Evolutionary conservation across 306 rosid species (phyloP).

Genomic region (Gastrolobium villosum): DNA sequence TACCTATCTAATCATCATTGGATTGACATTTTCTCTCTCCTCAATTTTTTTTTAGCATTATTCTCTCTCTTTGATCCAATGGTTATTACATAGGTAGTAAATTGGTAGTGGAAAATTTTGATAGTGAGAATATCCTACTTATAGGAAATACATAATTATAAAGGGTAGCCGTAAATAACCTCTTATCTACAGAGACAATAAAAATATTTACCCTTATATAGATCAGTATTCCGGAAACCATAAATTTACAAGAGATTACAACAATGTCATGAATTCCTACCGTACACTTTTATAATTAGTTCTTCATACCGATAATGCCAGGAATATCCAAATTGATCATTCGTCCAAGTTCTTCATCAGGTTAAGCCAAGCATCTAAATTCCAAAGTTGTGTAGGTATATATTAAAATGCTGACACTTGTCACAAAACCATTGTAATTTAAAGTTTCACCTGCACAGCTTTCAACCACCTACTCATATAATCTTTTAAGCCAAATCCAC

Average conservation of each 20-base stretch:
- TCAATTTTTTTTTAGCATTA: too few species aligned
- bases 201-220: neutral
- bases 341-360: neutral
- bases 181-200: too few species aligned
- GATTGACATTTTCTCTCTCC: too few species aligned
- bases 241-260: constrained; percentile 32
- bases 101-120: too few species aligned
- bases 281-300: constrained; percentile 16
- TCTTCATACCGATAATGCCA: constrained; percentile 20
- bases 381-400: neutral
- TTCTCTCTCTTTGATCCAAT: too few species aligned
- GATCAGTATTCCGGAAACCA: neutral
- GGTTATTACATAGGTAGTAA: too few species aligned
- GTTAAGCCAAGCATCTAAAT: constrained; percentile 8
- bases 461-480: constrained; percentile 55
- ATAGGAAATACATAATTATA: too few species aligned
- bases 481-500: constrained; percentile 65
- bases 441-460: constrained; percentile 44
- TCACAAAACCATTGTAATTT: constrained; percentile 21
- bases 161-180: too few species aligned
- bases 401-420: constrained; percentile 19
- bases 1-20: too few species aligned
- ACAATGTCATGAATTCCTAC: constrained; percentile 3
- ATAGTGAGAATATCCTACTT: too few species aligned
- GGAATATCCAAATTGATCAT: constrained; percentile 16